A percentile compares a stretch with the other conserved stretches of the same genome.
These are phyloP conservation scores for Cercospora zeina DNA, from an alignment of 2,329 filamentous ascomycete species.

Conservation along the genomic window DNA sequence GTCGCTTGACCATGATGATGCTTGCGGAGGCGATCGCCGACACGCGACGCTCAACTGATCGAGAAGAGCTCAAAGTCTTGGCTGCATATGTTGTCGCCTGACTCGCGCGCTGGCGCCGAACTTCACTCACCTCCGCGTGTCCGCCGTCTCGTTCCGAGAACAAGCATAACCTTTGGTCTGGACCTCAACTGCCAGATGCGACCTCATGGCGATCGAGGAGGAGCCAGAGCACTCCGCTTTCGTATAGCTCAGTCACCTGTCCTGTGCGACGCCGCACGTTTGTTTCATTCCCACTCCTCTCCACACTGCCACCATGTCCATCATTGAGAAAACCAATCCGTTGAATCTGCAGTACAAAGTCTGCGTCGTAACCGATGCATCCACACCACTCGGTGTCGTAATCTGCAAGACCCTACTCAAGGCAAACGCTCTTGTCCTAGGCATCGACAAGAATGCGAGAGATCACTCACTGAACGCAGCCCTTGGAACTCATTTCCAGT, in stretches of 20 bases:
- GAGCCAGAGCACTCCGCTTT: slow-evolving; percentile 1
- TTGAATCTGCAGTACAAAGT: slow-evolving; percentile 30
- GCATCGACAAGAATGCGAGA: slow-evolving; percentile 25
- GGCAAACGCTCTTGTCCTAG: slow-evolving; percentile 31
- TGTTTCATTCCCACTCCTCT: background rate
- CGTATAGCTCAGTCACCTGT: background rate
- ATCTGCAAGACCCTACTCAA: slow-evolving; percentile 32
- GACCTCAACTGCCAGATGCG: background rate
- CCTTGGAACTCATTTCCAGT: slow-evolving; percentile 32
- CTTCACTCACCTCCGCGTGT: slow-evolving; percentile 8
- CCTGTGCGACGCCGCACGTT: background rate
- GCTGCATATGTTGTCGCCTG: slow-evolving; percentile 7
- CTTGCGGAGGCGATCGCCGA: background rate
- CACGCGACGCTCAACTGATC: background rate
- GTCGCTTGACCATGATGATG: slow-evolving; percentile 49
- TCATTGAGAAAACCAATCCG: slow-evolving; percentile 26
- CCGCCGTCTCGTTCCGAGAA: slow-evolving; percentile 7
- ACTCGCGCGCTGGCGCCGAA: slow-evolving; percentile 4
- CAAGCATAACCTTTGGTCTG: slow-evolving; percentile 7
- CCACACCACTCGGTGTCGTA: slow-evolving; percentile 25
- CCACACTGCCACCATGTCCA: slow-evolving; percentile 25
- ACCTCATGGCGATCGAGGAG: slow-evolving; percentile 4
- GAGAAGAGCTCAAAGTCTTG: slow-evolving; percentile 11
- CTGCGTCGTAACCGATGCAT: slow-evolving; percentile 29
- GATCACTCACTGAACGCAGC: slow-evolving; percentile 28